Evolutionary conservation across 768 basidiomycete genomes (phyloP), one percentile per base, ranked within the genome.

Genomic region (Trametes villosa): DNA sequence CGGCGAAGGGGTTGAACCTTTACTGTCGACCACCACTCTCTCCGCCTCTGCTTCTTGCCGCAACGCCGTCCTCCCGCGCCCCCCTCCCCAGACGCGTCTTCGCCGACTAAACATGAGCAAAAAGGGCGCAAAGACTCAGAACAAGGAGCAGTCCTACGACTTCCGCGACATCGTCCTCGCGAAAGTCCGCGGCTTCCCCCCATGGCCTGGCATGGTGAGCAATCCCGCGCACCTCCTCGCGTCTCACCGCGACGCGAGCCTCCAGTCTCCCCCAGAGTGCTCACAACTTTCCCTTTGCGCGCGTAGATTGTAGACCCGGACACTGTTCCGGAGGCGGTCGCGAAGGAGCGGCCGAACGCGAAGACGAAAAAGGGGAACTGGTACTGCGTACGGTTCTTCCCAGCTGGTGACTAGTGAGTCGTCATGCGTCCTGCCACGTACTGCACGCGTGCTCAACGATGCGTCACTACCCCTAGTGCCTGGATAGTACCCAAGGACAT

Each of bases 181-280:
- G 26, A 96, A 96, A 80, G 78, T 99, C 72, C 92, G 92, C 78
- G 97, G 96, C 11, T 98, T 81, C 78, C 94, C 97, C 2, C 83
- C 91, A 4, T 99, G 97, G 97, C 97, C 95, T 55, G 93, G 87
- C 72, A 90, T 92, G 79, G 96, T 96, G 72, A 76, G 92, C 84
- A 59, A 63, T 33, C 34, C 50, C 62, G 9, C 42, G n/a, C 66
- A 49, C 64, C 64, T 20, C 11, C 49, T 60, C 62, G 57, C 62
- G 54, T 67, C 60, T 65, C 53, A 20, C 46, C 61, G 42, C 53
- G 54, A 34, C 44, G 33, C 7, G 54, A 62, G 59, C 64, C n/a
- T 49, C 31, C 48, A 31, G 36, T 30, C 26, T 56, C 29, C 31
- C 44, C 44, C 58, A n/a, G 26, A 22, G 24, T 9, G 17, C 49